phyloP scores from a whole-genome alignment of 176 grass and related monocot species.

The Triticum urartu region DNA sequence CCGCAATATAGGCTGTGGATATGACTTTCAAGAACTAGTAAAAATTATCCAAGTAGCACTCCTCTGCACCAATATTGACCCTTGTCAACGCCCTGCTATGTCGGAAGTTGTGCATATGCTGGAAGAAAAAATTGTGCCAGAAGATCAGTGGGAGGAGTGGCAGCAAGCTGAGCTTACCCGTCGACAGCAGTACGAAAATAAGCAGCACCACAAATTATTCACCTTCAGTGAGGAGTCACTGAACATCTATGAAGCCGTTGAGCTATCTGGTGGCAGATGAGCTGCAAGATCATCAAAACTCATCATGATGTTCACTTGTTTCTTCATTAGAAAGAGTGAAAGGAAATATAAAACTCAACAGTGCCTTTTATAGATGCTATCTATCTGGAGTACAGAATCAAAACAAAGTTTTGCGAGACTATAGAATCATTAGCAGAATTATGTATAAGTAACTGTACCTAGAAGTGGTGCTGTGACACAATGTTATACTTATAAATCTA shows the following conservation, averaged over 20 bases:
- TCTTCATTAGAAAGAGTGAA: constrained; percentile 5
- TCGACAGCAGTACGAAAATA: constrained; percentile 49
- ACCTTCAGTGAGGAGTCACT: constrained; percentile 63
- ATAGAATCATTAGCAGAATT: background rate
- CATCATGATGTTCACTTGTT: constrained; percentile 19
- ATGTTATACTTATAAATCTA: background rate
- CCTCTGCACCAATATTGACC: constrained; percentile 65
- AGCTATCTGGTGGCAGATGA: constrained; percentile 72
- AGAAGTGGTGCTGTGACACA: constrained; percentile 8
- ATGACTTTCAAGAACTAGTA: constrained; percentile 40
- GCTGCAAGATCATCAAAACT: constrained; percentile 17
- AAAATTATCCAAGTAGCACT: constrained; percentile 70
- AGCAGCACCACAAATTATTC: constrained; percentile 47
- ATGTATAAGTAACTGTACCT: constrained; percentile 19
- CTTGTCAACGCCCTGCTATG: constrained; percentile 63
- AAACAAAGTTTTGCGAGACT: background rate
- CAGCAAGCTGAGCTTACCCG: constrained; percentile 53
- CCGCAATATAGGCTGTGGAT: constrained; percentile 48
- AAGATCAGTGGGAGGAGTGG: constrained; percentile 69
- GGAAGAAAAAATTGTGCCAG: constrained; percentile 58
- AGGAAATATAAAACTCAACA: constrained; percentile 22
- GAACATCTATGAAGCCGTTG: constrained; percentile 57
- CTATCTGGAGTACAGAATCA: constrained; percentile 24
- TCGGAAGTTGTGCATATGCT: constrained; percentile 83
- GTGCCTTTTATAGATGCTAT: background rate